Conservation (phyloP, 2,329 filamentous ascomycete species). For the Bipolaris sorokiniana region DNA sequence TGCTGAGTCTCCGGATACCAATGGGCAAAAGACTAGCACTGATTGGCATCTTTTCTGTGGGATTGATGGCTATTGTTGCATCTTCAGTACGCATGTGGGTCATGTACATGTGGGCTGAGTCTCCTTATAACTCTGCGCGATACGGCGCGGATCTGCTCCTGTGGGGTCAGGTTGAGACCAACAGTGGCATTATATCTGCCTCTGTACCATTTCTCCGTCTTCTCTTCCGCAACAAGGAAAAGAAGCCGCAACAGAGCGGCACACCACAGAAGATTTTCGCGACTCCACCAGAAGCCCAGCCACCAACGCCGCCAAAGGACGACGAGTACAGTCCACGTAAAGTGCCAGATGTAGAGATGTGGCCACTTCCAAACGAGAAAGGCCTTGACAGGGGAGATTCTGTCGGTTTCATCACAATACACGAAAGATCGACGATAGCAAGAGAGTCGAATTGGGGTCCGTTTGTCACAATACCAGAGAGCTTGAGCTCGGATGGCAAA, state of each 20-base stretch:
- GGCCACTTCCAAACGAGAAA: slow-evolving; percentile 26
- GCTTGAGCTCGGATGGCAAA: slow-evolving; percentile 33
- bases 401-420: slow-evolving; percentile 8
- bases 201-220: slow-evolving; percentile 54
- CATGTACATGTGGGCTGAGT: slow-evolving; percentile 45
- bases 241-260: slow-evolving; percentile 18
- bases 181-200: slow-evolving; percentile 55
- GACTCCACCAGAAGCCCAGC: slow-evolving; percentile 17
- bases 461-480: slow-evolving; percentile 45
- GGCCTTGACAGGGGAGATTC: neutral
- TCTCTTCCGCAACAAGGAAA: slow-evolving; percentile 43
- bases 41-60: slow-evolving; percentile 46
- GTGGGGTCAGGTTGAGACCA: slow-evolving; percentile 58
- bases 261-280: slow-evolving; percentile 20
- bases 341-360: slow-evolving; percentile 28
- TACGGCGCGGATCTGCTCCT: slow-evolving; percentile 48
- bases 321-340: slow-evolving; percentile 20
- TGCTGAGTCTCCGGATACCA: slow-evolving; percentile 56
- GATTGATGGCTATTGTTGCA: slow-evolving; percentile 45
- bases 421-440: slow-evolving; percentile 16
- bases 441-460: slow-evolving; percentile 36
- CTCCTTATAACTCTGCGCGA: slow-evolving; percentile 45
- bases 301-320: slow-evolving; percentile 15
- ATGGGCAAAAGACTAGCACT: slow-evolving; percentile 59
- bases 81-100: slow-evolving; percentile 47